Evolutionary conservation across 2,329 filamentous ascomycete species (phyloP).

Genomic region (Fulvia fulva): DNA sequence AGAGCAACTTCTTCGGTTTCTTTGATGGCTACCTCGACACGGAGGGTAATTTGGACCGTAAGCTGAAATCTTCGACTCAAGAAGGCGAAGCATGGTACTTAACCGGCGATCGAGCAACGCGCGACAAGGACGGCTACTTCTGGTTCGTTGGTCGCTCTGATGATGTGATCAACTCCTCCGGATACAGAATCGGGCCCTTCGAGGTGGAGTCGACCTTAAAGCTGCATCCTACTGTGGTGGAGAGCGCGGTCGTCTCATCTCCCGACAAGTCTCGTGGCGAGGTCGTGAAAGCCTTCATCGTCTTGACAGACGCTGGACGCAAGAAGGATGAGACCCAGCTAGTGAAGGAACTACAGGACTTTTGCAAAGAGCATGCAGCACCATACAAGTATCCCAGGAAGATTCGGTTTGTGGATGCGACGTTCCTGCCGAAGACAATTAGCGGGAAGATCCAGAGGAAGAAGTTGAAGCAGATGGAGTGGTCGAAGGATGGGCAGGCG

Average conservation of each 20-base stretch:
- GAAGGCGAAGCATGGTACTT: conserved; percentile 29
- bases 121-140: conserved; percentile 97
- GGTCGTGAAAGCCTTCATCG: conserved; percentile 42
- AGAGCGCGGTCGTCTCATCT: conserved; percentile 40
- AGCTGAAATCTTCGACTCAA: conserved; percentile 9
- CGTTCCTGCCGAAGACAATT: conserved; percentile 40
- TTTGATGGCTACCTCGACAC: conserved; percentile 29
- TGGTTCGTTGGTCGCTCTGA: conserved; percentile 98
- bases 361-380: conserved; percentile 40
- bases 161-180: conserved; percentile 53
- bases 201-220: conserved; percentile 43
- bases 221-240: conserved; percentile 37
- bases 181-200: conserved; percentile 41
- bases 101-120: conserved; percentile 65
- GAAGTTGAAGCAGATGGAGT: conserved; percentile 38
- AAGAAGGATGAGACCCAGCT: conserved; percentile 21
- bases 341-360: conserved; percentile 37
- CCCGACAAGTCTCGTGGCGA: conserved; percentile 38
- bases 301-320: conserved; percentile 30
- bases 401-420: conserved; percentile 38
- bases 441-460: conserved; percentile 34
- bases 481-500: conserved; percentile 23
- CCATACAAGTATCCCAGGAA: conserved; percentile 42
- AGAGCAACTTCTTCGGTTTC: conserved; percentile 26
- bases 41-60: conserved; percentile 24